These are phyloP conservation scores for Aspergillus puulaauensis DNA, from an alignment of 2,329 filamentous ascomycete species.

Conservation along the genomic window DNA sequence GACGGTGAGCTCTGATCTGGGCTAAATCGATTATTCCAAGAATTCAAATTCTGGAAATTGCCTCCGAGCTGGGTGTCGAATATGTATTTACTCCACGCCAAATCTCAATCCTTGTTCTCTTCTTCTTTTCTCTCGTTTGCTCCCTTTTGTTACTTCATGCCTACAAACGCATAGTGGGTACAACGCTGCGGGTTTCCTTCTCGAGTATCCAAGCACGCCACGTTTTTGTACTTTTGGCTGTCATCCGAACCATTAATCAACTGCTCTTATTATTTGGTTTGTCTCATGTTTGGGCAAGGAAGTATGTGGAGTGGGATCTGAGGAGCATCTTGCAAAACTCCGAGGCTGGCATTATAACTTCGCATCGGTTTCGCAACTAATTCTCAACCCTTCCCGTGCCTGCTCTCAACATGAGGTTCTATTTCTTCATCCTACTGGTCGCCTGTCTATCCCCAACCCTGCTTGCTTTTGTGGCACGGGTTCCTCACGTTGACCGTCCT, in stretches of 20 bases:
- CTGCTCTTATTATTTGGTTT: background rate
- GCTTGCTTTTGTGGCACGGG: conserved; percentile 13
- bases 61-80: conserved; percentile 4
- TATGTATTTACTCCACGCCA: conserved; percentile 7
- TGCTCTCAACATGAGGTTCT: conserved; percentile 16
- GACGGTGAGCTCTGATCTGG: background rate
- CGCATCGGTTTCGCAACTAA: background rate
- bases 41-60: conserved; percentile 6
- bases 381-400: background rate
- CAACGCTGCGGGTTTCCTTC: background rate
- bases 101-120: conserved; percentile 5
- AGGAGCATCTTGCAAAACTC: conserved; percentile 2
- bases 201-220: conserved; percentile 9
- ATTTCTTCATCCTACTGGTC: conserved; percentile 12
- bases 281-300: background rate
- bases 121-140: background rate
- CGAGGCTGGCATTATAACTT: background rate
- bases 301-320: conserved; percentile 10
- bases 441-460: conserved; percentile 14
- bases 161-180: conserved; percentile 16
- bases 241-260: background rate
- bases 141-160: background rate
- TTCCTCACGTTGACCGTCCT: conserved; percentile 11
- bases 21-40: background rate
- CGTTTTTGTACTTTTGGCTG: conserved; percentile 14